Percentiles rank a stretch among this genome's conserved stretches.
Conservation (phyloP, 2,329 filamentous ascomycete species). For the Zymoseptoria passerinii region DNA sequence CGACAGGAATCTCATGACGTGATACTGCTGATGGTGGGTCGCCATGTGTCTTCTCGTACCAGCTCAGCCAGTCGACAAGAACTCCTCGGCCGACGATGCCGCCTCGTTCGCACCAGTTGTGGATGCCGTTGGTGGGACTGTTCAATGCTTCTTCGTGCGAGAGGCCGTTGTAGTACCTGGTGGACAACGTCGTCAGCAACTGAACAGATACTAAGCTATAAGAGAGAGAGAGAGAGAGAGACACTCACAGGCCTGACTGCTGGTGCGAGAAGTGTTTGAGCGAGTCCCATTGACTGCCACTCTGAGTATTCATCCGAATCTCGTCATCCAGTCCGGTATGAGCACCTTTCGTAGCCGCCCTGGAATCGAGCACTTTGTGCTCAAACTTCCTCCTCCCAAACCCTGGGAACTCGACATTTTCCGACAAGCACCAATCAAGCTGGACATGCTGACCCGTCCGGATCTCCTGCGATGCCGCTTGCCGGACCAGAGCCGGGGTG, state of each 20-base stretch:
- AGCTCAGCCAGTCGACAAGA: slow-evolving; percentile 42
- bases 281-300: slow-evolving; percentile 50
- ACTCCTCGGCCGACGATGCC: slow-evolving; percentile 48
- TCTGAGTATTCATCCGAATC: slow-evolving; percentile 49
- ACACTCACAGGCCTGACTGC: slow-evolving; percentile 7
- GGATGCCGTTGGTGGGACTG: slow-evolving; percentile 14
- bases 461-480: slow-evolving; percentile 35
- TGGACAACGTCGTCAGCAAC: background rate
- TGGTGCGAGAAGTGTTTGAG: slow-evolving; percentile 38
- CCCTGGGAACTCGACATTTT: slow-evolving; percentile 27
- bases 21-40: slow-evolving; percentile 38
- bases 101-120: slow-evolving; percentile 45
- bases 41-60: slow-evolving; percentile 37
- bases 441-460: slow-evolving; percentile 45
- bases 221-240: background rate
- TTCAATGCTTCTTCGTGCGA: slow-evolving; percentile 14
- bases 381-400: slow-evolving; percentile 22
- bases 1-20: slow-evolving; percentile 36
- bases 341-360: slow-evolving; percentile 9
- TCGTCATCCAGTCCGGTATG: slow-evolving; percentile 40
- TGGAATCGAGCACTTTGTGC: slow-evolving; percentile 24
- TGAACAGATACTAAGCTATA: no score
- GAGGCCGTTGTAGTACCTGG: slow-evolving; percentile 20
- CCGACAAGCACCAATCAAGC: slow-evolving; percentile 39
- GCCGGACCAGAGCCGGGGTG: slow-evolving; percentile 39